phyloP scores from a whole-genome alignment of 768 basidiomycete genomes.

The Heimioporus sp. region DNA sequence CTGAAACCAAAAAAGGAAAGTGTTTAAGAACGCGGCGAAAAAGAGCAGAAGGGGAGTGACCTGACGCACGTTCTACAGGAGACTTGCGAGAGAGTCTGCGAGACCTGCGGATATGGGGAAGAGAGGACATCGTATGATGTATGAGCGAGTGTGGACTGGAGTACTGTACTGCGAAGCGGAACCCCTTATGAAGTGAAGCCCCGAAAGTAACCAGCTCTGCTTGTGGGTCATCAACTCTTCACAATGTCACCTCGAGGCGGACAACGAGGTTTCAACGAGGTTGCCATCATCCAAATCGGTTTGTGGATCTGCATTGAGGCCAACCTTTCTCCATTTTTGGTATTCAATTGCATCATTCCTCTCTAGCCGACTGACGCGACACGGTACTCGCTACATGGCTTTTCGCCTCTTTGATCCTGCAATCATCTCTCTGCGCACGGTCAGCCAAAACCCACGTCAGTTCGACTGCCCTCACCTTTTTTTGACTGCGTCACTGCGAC shows the following conservation, averaged over 20 bases:
- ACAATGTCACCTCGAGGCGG: constrained; percentile 40
- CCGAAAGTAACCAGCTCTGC: constrained; percentile 16
- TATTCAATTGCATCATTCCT: no score
- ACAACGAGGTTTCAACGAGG: constrained; percentile 32
- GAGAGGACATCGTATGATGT: constrained; percentile 29
- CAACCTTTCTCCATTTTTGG: no score
- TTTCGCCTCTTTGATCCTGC: constrained; percentile 66
- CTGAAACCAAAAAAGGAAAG: constrained; percentile 35
- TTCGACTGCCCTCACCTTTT: constrained; percentile 49
- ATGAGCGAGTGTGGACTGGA: neutral
- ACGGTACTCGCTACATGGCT: no score
- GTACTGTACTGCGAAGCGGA: constrained; percentile 1
- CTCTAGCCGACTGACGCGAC: no score
- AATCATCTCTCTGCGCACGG: constrained; percentile 66
- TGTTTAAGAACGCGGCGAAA: constrained; percentile 30
- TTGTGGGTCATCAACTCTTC: constrained; percentile 28
- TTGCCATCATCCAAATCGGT: constrained; percentile 25
- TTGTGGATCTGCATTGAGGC: constrained; percentile 27
- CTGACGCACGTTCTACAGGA: constrained; percentile 32
- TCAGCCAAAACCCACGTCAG: neutral
- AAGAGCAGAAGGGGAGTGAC: constrained; percentile 6
- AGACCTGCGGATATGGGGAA: constrained; percentile 39
- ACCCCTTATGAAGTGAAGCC: constrained; percentile 32
- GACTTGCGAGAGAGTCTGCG: constrained; percentile 42
- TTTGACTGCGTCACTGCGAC: constrained; percentile 68